phyloP scores from a whole-genome alignment of 1,284 basidiomycete species.

The Abortiporus biennis region DNA sequence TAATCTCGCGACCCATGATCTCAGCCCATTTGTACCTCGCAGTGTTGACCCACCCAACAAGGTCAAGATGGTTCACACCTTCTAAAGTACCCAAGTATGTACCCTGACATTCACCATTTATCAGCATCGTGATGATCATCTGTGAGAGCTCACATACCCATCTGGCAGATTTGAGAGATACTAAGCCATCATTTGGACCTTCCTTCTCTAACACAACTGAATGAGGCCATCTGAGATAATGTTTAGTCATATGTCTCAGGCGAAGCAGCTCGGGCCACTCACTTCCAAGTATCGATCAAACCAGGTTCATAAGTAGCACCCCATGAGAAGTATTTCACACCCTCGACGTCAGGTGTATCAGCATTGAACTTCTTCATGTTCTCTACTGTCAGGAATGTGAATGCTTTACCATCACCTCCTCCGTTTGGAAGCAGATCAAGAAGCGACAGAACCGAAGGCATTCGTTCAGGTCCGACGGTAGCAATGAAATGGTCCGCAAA shows the following conservation, averaged over 20 bases:
- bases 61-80: slow-evolving; percentile 89
- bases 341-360: slow-evolving; percentile 69
- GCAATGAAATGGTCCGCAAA: slow-evolving; percentile 91
- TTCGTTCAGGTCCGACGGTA: slow-evolving; percentile 62
- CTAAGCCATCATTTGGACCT: slow-evolving; percentile 89
- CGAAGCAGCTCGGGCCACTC: slow-evolving; percentile 16
- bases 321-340: slow-evolving; percentile 89
- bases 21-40: slow-evolving; percentile 83
- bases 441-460: slow-evolving; percentile 58
- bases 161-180: slow-evolving; percentile 77
- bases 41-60: slow-evolving; percentile 81
- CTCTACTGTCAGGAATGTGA: slow-evolving; percentile 80
- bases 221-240: slow-evolving; percentile 60
- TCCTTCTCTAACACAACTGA: slow-evolving; percentile 83
- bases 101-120: slow-evolving; percentile 36
- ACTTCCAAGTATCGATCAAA: slow-evolving; percentile 85
- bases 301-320: slow-evolving; percentile 87
- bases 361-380: slow-evolving; percentile 89
- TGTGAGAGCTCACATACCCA: slow-evolving; percentile 48
- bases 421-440: slow-evolving; percentile 82
- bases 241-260: background rate
- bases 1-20: slow-evolving; percentile 83
- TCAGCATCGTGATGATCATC: slow-evolving; percentile 6
- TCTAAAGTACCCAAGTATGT: slow-evolving; percentile 83
- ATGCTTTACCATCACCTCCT: slow-evolving; percentile 88